These are phyloP conservation scores for Leptosphaerulina australis DNA, from an alignment of 2,329 filamentous ascomycete genomes.

Conservation along the genomic window DNA sequence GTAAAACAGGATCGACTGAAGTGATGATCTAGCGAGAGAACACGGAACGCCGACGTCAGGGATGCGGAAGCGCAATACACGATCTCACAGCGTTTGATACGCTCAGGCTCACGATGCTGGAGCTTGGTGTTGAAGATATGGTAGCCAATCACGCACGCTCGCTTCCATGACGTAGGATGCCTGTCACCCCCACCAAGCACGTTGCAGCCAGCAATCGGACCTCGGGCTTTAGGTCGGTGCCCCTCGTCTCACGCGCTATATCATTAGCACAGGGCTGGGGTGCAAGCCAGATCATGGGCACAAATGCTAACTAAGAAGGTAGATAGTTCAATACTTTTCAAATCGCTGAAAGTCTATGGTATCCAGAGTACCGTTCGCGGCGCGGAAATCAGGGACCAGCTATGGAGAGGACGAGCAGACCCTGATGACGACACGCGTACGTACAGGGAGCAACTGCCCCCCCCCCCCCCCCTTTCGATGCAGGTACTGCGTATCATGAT, in stretches of 20 bases:
- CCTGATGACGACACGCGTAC: conserved; percentile 10
- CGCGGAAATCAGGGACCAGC: conserved; percentile 12
- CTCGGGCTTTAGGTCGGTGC: conserved; percentile 12
- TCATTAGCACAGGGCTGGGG: conserved; percentile 4
- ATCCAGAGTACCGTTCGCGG: conserved; percentile 16
- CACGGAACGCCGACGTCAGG: conserved; percentile 10
- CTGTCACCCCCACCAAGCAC: conserved; percentile 12
- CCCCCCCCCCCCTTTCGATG: too few species aligned
- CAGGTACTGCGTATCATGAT: conserved; percentile 3
- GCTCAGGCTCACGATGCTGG: conserved; percentile 7
- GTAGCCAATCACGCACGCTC: conserved; percentile 5
- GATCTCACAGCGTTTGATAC: conserved; percentile 3
- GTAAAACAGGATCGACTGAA: not conserved
- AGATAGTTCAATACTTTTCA: conserved; percentile 18
- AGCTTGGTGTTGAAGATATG: conserved; percentile 10
- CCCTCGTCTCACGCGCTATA: not conserved
- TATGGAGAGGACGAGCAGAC: conserved; percentile 9
- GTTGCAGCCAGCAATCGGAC: not conserved
- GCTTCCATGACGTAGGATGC: conserved; percentile 9
- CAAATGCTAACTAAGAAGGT: not conserved
- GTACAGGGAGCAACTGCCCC: too few species aligned
- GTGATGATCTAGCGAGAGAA: not conserved
- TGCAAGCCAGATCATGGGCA: conserved; percentile 6
- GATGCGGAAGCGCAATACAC: conserved; percentile 8
- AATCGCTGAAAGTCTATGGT: conserved; percentile 20